Base-by-base conservation (phyloP, 177 flowering plant species). In the Vitis hybrid region DNA sequence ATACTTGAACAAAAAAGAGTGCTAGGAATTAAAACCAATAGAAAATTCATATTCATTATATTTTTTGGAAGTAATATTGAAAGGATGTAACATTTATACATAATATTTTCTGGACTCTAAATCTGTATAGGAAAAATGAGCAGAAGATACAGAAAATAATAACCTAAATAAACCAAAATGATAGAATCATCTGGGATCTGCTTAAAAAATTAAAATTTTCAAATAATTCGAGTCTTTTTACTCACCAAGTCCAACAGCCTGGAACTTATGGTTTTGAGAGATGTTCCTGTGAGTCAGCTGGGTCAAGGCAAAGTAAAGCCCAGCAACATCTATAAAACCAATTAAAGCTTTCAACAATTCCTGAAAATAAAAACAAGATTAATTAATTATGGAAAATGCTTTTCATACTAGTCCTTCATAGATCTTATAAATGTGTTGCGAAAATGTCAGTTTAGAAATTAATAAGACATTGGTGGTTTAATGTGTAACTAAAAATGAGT, bases 201-300 rank as follows among this genome's bases (percentile, higher is more conserved):
- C 18, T 18, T 16, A 18, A 39, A n/a, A 6, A 70, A 70, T 39
- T 16, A 1, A 13, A 56, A 6, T 20, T 16, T 62, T n/a, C 12
- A 49, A 60, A 60, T 11, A 64, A 77, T 70, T 67, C 13, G 7
- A 71, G 55, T 51, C 55, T 2, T 16, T 51, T 51, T 29, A 76
- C 96, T 81, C 68, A 95, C 99, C 99, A 52, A 96, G 93, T 74
- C 99, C 99, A 72, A 93, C 97, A 39, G 99, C 98, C 76, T 92
- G 99, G 72, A 96, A 96, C 76, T 93, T 96, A 79, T 96, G 98
- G 82, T 90, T 90, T 69, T 95, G 99, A 26, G 99, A 93, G 58
- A 95, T 95, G 75, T 95, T 95, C 75, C 98, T 82, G 86, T 96
- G 98, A 61, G 99, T 91, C 81, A 96, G 71, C 81, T 95, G 98